Evolutionary conservation across 2,329 filamentous ascomycete species (phyloP).

Genomic region (Alternaria sp.): DNA sequence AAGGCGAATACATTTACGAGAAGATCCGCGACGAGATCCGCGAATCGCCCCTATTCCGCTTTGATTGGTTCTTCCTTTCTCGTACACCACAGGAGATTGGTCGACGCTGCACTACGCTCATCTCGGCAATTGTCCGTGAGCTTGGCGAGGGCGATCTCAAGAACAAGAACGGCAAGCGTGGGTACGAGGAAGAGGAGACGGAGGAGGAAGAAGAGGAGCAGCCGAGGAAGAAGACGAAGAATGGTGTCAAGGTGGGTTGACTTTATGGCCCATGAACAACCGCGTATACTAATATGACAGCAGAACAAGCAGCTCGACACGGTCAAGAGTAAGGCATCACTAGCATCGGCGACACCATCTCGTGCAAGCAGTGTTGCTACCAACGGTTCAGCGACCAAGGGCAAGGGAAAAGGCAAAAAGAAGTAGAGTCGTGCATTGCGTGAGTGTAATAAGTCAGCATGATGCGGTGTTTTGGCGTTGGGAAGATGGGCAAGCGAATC

Average conservation of each 20-base stretch:
- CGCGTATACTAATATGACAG: conserved; percentile 25
- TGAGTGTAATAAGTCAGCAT: neutral
- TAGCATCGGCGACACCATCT: conserved; percentile 78
- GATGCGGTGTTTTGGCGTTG: conserved; percentile 9
- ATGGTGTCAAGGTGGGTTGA: conserved; percentile 78
- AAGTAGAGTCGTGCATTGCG: conserved; percentile 39
- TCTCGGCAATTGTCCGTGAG: conserved; percentile 93
- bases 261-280: accelerated
- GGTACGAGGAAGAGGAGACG: conserved; percentile 85
- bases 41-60: conserved; percentile 92
- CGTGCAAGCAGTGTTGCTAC: conserved; percentile 89
- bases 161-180: conserved; percentile 73
- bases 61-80: conserved; percentile 99
- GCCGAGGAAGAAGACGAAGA: conserved; percentile 95
- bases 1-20: conserved; percentile 89
- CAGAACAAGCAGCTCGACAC: conserved; percentile 95
- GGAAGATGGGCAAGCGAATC: neutral
- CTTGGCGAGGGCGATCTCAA: conserved; percentile 72
- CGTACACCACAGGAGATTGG: conserved; percentile 92
- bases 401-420: conserved; percentile 62
- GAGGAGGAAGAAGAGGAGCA: conserved; percentile 78
- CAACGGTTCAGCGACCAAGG: conserved; percentile 65
- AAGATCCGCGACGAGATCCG: conserved; percentile 97
- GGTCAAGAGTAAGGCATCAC: conserved; percentile 79
- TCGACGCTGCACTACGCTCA: conserved; percentile 88